Percentiles rank a stretch among this genome's conserved stretches.
These are phyloP conservation scores for Boehmeria nivea DNA, from an alignment of 306 rosid genomes.

Conservation along the genomic window DNA sequence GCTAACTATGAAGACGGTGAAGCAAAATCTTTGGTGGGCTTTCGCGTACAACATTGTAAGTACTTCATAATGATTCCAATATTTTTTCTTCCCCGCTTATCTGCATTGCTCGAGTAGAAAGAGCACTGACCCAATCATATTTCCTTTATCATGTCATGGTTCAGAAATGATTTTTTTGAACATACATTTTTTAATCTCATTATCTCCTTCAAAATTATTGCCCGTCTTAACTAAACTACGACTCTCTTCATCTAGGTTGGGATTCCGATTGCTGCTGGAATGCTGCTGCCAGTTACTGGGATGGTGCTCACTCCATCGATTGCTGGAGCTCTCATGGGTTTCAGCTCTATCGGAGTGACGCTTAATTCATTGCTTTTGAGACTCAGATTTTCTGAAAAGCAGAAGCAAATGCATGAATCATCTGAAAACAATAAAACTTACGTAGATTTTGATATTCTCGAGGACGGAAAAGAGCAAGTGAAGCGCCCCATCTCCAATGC, in stretches of 20 bases:
- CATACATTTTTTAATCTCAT: no score
- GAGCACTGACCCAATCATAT: not conserved
- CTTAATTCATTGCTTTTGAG: constrained; percentile 79
- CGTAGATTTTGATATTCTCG: constrained; percentile 24
- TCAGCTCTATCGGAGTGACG: constrained; percentile 87
- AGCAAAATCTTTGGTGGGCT: constrained; percentile 99
- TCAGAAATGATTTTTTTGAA: no score
- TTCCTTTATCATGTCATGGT: not conserved
- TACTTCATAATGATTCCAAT: constrained; percentile 9
- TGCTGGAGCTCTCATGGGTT: constrained; percentile 95
- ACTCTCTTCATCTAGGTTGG: constrained; percentile 59
- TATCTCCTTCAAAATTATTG: not conserved
- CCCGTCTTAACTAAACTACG: constrained; percentile 19
- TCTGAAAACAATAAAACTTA: constrained; percentile 24
- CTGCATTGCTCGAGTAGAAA: not conserved
- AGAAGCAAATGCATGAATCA: constrained; percentile 33
- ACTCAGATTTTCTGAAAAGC: constrained; percentile 55
- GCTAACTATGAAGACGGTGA: constrained; percentile 86
- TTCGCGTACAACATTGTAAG: constrained; percentile 87
- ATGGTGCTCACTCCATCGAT: constrained; percentile 88
- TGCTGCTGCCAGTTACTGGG: constrained; percentile 76
- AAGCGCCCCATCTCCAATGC: constrained; percentile 29
- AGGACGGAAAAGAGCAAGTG: constrained; percentile 24
- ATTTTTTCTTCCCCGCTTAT: no score
- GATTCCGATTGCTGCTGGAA: constrained; percentile 93